Evolutionary conservation across 192 early-diverging fungal genomes (phyloP).

Genomic region (Backusella tuberculispora): DNA sequence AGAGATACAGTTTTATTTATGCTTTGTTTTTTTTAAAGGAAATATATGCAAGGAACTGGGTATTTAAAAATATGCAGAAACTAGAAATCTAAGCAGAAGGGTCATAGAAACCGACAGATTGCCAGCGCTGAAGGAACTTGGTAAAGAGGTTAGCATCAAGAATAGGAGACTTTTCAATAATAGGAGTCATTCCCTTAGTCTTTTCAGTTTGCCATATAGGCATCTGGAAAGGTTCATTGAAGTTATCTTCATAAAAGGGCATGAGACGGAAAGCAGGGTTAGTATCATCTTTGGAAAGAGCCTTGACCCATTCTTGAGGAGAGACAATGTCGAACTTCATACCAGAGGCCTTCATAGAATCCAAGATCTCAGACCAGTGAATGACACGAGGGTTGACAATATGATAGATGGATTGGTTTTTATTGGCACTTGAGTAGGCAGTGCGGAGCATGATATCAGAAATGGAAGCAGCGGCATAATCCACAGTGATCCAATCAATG

Average conservation of each 20-base stretch:
- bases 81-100: background rate
- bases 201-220: slow-evolving; percentile 30
- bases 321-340: slow-evolving; percentile 27
- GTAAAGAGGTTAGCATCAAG: background rate
- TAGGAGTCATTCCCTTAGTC: slow-evolving; percentile 6
- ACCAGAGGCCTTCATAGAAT: slow-evolving; percentile 22
- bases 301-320: slow-evolving; percentile 26
- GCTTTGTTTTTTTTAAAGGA: background rate
- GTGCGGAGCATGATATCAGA: slow-evolving; percentile 29
- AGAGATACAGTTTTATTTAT: background rate
- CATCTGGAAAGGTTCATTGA: slow-evolving; percentile 5
- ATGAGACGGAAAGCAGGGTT: slow-evolving; percentile 38
- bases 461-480: slow-evolving; percentile 33
- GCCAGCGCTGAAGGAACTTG: slow-evolving; percentile 24
- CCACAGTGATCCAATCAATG: slow-evolving; percentile 44
- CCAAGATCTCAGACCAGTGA: slow-evolving; percentile 28
- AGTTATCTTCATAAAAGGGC: slow-evolving; percentile 26
- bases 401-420: slow-evolving; percentile 22
- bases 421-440: background rate
- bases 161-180: slow-evolving; percentile 10
- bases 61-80: background rate
- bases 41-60: background rate
- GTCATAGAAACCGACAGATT: slow-evolving; percentile 22
- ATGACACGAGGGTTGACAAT: slow-evolving; percentile 35
- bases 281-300: slow-evolving; percentile 27